Base-by-base conservation (phyloP, 441 rosid species). In the Croton laevigatus region DNA sequence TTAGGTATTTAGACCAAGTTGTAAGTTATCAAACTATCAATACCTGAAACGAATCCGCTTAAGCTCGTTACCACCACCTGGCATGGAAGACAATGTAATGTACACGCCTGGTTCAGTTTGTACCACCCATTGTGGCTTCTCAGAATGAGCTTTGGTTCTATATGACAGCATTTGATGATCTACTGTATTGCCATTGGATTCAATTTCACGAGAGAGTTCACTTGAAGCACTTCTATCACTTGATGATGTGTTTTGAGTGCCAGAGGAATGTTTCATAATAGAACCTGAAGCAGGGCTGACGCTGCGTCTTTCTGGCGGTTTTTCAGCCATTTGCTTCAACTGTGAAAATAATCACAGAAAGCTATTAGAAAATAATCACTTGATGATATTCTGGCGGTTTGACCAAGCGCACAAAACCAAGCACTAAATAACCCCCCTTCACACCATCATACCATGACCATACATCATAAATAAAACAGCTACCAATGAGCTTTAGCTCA, bases 31-130 rank as follows among this genome's bases (percentile, higher is more conserved):
- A 52, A 51, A 42, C 55, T 34, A 20, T 70, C 55, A 62, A 54
- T 87, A 93, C 97, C 98, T 91, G 88, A 93, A 93, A 51, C 97
- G 89, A 51, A 91, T 88, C 64, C 94, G 87, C 81, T 86, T 88
- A 69, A 93, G 91, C 76, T 88, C 94, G 66, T 83, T 85, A 59
- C 83, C 81, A 71, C 89, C 96, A 66, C 77, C 72, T 27, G 96
- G 91, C 76, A 86, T 77, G 57, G 86, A 68, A 44, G 79, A 78
- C 65, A 91, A 66, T 17, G 98, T 88, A 69, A 91, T 71, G 80
- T 88, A 93, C 58, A 91, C 93, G 14, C 98, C 98, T 6, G 93
- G 88, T 79, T 89, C 94, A 65, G 81, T 88, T 74, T 89, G 97
- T 70, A 91, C 78, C 36, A 88, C 86, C 63, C 79, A 72, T 68